Conservation (phyloP, 108 stramenopile species). For the Cyclotella atomus region DNA sequence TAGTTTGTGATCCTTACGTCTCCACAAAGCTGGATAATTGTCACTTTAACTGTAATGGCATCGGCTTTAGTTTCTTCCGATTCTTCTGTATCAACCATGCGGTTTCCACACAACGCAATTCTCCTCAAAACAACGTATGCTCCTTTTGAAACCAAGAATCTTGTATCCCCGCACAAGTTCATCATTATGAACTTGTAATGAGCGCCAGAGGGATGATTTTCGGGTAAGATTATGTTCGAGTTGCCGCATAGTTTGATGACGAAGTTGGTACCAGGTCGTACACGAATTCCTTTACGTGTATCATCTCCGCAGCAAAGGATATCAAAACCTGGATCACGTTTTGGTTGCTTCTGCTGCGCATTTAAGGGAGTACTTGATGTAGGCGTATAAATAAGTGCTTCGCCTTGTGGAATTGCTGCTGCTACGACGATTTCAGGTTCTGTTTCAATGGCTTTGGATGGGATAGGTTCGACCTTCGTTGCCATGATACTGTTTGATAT, state of each 20-base stretch:
- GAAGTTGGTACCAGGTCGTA: conserved; percentile 1
- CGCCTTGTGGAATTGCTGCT: neutral
- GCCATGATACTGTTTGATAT: neutral
- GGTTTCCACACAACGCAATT: neutral
- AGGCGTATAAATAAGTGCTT: neutral
- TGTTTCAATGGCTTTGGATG: neutral
- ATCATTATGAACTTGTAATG: conserved; percentile 1
- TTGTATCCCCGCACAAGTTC: conserved; percentile 9
- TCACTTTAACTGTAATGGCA: conserved; percentile 1
- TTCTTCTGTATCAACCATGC: neutral
- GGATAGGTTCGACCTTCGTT: neutral
- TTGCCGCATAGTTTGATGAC: conserved; percentile 1
- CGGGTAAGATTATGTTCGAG: neutral
- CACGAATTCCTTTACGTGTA: conserved; percentile 2
- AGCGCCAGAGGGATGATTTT: neutral
- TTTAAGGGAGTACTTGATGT: neutral
- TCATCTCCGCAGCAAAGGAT: conserved; percentile 8
- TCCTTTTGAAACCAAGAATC: neutral
- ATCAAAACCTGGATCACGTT: neutral
- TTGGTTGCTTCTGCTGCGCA: neutral
- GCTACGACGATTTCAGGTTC: conserved; percentile 9
- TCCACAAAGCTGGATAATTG: conserved; percentile 3
- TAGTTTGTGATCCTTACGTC: neutral
- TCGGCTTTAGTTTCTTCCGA: neutral
- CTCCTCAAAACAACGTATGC: neutral